Base-by-base conservation (phyloP, 1,284 basidiomycete species). In the Mixia osmundae region DNA sequence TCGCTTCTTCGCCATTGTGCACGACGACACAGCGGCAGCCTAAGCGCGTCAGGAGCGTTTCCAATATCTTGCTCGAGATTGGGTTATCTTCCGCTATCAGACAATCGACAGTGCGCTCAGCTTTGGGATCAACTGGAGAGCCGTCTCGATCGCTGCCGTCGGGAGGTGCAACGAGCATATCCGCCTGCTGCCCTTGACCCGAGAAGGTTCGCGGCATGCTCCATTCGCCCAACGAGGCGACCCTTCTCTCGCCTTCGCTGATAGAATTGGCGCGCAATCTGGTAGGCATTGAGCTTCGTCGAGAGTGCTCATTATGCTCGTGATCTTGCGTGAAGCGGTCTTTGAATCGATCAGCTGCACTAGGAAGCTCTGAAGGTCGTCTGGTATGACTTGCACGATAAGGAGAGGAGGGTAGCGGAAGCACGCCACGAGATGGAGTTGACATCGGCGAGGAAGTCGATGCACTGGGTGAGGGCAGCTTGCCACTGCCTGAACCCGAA, bases 11-110 rank as follows among this genome's bases (percentile, higher is more conserved):
- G 10, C 89, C 91, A 58, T 97, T 85, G 35, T 79, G 71, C 15
- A 94, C 89, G 5, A 87, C 75, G 2, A 91, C 74, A 55, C 80
- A 85, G 14, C 83, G 72, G 57, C 85, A 94, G 1, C 89, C 89
- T 45, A 95, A 67, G 29, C 85, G 72, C 40, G 76, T 74, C 34
- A 97, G 66, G 32, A 95, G 59, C 0, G 80, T 91, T 58, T 95
- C 87, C 40, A 95, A 72, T 32, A 94, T 87, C 63, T 85, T 89
- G 37, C 76, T 79, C 0, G 80, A 85, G 49, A 87, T 51, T 1
- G 89, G 89, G 52, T 97, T 97, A 53, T 95, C 85, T 54, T 97
- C 91, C 0, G 87, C 91, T 31, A 99, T 67, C 24, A 99, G 59
- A 50, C 83, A 87, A 15, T 79, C 85, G 36, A 95, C 72, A 14